These are phyloP conservation scores for Cucurbita ficifolia DNA, from an alignment of 306 rosid species.

Conservation along the genomic window DNA sequence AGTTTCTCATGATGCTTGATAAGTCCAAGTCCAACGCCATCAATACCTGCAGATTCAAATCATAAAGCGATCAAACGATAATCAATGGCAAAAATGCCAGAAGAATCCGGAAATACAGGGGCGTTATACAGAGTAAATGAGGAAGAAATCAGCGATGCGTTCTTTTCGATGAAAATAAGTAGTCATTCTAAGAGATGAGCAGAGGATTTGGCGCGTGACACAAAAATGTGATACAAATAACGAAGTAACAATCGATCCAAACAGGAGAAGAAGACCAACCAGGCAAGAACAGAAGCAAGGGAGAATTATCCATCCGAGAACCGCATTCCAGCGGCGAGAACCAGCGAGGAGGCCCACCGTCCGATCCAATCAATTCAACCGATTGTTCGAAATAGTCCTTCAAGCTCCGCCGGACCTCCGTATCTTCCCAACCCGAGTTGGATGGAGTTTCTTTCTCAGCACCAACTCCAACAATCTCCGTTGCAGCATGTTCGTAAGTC, in stretches of 20 bases:
- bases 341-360: constrained; percentile 80
- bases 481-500: constrained; percentile 4
- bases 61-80: not conserved
- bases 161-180: not conserved
- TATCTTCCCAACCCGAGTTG: not conserved
- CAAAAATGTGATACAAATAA: not conserved
- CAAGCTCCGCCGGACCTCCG: constrained; percentile 14
- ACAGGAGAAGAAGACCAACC: constrained; percentile 22
- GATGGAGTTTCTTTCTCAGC: not conserved
- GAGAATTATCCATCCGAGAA: constrained; percentile 30
- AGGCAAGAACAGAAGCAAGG: constrained; percentile 63
- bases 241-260: not conserved
- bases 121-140: not conserved
- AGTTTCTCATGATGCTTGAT: constrained; percentile 44
- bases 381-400: constrained; percentile 37
- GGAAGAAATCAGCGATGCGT: not conserved
- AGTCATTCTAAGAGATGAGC: not conserved
- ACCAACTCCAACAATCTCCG: not conserved
- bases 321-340: constrained; percentile 61
- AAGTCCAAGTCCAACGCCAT: constrained; percentile 81
- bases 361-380: constrained; percentile 26
- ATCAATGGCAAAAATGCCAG: not conserved
- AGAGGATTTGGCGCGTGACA: not conserved
- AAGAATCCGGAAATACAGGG: not conserved
- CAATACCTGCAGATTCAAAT: constrained; percentile 42